These are phyloP conservation scores for Henningerozyma blattae DNA, from an alignment of 805 yeast genomes.

Conservation along the genomic window DNA sequence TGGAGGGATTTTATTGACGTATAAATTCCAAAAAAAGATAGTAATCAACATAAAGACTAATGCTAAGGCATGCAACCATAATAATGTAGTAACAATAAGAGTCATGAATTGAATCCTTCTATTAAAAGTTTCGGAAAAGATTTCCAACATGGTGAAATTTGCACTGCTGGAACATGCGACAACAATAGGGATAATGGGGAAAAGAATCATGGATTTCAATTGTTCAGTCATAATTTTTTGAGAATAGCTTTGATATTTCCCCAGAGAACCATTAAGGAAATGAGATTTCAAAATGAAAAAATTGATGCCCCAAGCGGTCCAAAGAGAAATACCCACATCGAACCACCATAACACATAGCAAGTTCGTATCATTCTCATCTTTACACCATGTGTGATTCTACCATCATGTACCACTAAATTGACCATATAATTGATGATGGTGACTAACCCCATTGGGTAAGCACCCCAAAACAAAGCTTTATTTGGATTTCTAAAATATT, in stretches of 20 bases:
- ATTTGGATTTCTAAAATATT: slow-evolving; percentile 27
- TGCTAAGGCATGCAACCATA: slow-evolving; percentile 60
- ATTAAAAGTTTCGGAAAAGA: slow-evolving; percentile 33
- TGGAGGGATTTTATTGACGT: slow-evolving; percentile 47
- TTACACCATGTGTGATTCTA: slow-evolving; percentile 2
- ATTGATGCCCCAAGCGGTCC: slow-evolving; percentile 52
- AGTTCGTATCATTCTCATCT: slow-evolving; percentile 35
- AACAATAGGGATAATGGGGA: slow-evolving; percentile 73
- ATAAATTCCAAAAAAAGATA: slow-evolving; percentile 47
- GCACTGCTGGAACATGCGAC: slow-evolving; percentile 69
- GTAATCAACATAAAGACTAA: slow-evolving; percentile 45
- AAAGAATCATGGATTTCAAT: slow-evolving; percentile 45
- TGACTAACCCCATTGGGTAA: slow-evolving; percentile 65
- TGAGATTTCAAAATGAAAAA: slow-evolving; percentile 32
- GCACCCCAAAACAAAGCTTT: slow-evolving; percentile 64
- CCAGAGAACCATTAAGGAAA: slow-evolving; percentile 16
- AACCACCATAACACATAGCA: slow-evolving; percentile 66
- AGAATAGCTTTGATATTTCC: slow-evolving; percentile 1
- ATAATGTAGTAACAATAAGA: slow-evolving; percentile 39
- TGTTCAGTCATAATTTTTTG: slow-evolving; percentile 23
- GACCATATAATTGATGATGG: slow-evolving; percentile 48
- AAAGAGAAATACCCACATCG: slow-evolving; percentile 39
- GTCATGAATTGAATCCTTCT: slow-evolving; percentile 34
- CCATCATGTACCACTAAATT: slow-evolving; percentile 27
- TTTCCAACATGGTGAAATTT: slow-evolving; percentile 28